A percentile compares a stretch with the other conserved stretches of the same genome.
Conservation (phyloP, 1,139 yeast genomes). For the Blastobotrys proliferans region DNA sequence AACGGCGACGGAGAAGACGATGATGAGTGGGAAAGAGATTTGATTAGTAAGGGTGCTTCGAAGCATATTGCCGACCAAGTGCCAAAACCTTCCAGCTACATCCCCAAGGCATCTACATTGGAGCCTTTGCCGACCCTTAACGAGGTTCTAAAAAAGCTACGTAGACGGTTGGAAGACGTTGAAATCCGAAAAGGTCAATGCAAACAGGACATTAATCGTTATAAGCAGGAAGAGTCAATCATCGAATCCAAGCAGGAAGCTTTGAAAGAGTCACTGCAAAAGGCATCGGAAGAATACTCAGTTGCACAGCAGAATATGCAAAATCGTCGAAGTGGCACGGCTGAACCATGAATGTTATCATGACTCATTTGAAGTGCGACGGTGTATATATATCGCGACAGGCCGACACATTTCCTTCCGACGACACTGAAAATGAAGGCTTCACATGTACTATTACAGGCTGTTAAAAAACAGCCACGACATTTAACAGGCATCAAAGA, state of each 20-base stretch:
- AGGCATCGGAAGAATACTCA: conserved; percentile 13
- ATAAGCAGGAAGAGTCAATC: conserved; percentile 13
- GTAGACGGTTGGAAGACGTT: conserved; percentile 4
- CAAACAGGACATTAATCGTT: conserved; percentile 9
- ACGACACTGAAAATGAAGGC: conserved; percentile 10
- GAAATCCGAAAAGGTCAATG: conserved; percentile 6
- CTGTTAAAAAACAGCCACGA: conserved; percentile 38
- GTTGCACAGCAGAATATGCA: neutral
- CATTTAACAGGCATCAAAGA: conserved; percentile 80
- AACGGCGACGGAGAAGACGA: conserved; percentile 12
- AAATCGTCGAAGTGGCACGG: neutral
- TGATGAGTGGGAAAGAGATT: conserved; percentile 19
- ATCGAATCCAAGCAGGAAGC: conserved; percentile 14
- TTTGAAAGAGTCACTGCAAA: conserved; percentile 16
- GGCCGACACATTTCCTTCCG: too few species aligned
- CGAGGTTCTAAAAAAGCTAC: conserved; percentile 8
- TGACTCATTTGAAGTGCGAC: neutral
- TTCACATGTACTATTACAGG: conserved; percentile 12
- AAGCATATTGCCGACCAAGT: conserved; percentile 1
- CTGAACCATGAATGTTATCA: neutral
- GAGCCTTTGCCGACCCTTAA: conserved; percentile 12
- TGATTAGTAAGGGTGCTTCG: conserved; percentile 14
- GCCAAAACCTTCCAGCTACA: neutral
- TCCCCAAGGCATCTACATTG: conserved; percentile 4
- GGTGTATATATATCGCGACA: too few species aligned